These are phyloP conservation scores for Mucor mucedo DNA, from an alignment of 371 early-diverging fungal genomes.

Conservation along the genomic window DNA sequence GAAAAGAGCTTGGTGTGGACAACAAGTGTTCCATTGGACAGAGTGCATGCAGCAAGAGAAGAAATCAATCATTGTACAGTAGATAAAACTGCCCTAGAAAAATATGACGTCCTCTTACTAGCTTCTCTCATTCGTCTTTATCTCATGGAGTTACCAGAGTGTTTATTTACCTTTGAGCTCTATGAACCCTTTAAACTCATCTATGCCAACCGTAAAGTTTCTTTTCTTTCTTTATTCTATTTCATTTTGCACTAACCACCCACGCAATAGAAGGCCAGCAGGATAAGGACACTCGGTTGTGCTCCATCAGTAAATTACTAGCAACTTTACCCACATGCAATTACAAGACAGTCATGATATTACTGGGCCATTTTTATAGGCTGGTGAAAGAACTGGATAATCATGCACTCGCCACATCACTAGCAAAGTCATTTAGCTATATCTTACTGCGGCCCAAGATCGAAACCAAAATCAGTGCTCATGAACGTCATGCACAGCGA, in stretches of 20 bases:
- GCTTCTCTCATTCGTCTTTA: constrained; percentile 72
- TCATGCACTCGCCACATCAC: not conserved
- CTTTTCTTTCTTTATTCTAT: not conserved
- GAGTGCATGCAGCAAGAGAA: constrained; percentile 67
- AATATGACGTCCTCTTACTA: constrained; percentile 62
- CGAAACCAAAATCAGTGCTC: constrained; percentile 54
- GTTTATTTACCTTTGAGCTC: constrained; percentile 72
- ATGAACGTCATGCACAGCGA: constrained; percentile 64
- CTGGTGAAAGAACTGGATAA: constrained; percentile 25
- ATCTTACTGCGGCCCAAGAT: constrained; percentile 64
- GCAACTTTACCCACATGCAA: constrained; percentile 57
- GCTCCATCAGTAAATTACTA: constrained; percentile 56
- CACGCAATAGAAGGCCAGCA: constrained; percentile 26
- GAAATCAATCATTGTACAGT: constrained; percentile 58
- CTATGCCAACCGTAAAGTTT: constrained; percentile 62
- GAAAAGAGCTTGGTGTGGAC: constrained; percentile 61
- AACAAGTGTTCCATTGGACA: constrained; percentile 57
- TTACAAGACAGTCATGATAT: constrained; percentile 53
- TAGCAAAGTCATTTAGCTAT: constrained; percentile 54
- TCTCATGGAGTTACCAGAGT: constrained; percentile 75
- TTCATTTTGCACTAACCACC: no score
- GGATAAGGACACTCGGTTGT: constrained; percentile 45
- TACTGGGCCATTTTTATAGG: constrained; percentile 55
- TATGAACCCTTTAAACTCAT: constrained; percentile 75
- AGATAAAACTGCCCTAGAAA: constrained; percentile 54